Base-by-base conservation (phyloP, 1,139 yeast genomes). In the Scheffersomyces insectosa region DNA sequence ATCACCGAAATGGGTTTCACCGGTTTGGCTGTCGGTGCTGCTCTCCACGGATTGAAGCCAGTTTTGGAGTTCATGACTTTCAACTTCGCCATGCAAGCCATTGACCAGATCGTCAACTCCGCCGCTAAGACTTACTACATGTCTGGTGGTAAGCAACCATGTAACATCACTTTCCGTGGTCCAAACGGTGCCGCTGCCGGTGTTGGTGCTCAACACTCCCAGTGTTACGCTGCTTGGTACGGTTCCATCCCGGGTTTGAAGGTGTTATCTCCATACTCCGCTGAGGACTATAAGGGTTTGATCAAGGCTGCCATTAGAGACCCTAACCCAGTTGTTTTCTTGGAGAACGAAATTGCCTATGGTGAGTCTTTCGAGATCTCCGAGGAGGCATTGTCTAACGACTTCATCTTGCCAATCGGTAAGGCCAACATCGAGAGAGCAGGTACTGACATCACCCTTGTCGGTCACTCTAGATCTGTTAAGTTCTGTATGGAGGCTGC, bases 161-260 rank as follows among this genome's bases (percentile, higher is more conserved):
- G 97, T 78, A 91, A 88, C 72, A 88, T 93, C 63, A 91, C 96
- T 42, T 95, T 95, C 80, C 86, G 99, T 74, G 99, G 99, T 62
- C 98, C 99, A 51, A 95, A 95, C 71, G 99, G 99, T 72, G 97
- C 99, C 41, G 97, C 99, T 57, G 97, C 97, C 39, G 98, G 99
- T 80, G 99, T 93, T 58, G 99, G 83, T 59, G 99, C 99, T 47
- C 99, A 93, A 73, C 99, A 93, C 75, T 93, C 99, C 35, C 99
- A 93, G 75, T 96, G 90, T 73, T 93, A 83, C 70, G 81, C 97
- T 45, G 90, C 97, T 42, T 93, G 99, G 99, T 93, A 95, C 74
- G 98, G 97, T 55, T 78, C 96, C 44, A 90, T 95, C 57, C 99
- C 99, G 46, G 99, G 99, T 67, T 80, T 93, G 66, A 93, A 95